A percentile compares a stretch with the other conserved stretches of the same genome.
Evolutionary conservation across 2,329 filamentous ascomycete genomes (phyloP).

Genomic region (Chaetomium globosum): DNA sequence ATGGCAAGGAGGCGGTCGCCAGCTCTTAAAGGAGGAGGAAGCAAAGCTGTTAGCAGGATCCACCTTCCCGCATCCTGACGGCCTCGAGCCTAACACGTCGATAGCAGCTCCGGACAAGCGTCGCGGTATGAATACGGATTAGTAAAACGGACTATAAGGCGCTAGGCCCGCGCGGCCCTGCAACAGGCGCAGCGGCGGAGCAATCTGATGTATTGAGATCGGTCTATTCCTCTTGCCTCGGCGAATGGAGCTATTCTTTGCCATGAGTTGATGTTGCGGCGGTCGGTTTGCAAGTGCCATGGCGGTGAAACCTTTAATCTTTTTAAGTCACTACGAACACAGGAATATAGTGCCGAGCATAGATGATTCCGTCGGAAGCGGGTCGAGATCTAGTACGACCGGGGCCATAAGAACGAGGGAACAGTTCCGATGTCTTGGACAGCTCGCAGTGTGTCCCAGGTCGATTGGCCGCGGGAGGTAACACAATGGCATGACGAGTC

Average conservation of each 20-base stretch:
- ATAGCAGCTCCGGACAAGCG: background rate
- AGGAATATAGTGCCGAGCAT: too few species aligned
- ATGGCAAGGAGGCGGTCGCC: constrained; percentile 40
- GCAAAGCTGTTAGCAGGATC: background rate
- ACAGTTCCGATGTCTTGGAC: background rate
- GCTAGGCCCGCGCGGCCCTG: constrained; percentile 11
- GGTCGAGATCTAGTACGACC: too few species aligned
- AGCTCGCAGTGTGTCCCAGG: background rate
- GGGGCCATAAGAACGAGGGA: background rate
- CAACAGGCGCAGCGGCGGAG: constrained; percentile 20
- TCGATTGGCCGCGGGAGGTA: background rate
- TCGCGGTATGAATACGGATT: constrained; percentile 16
- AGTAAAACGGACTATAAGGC: constrained; percentile 12
- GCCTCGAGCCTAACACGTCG: background rate
- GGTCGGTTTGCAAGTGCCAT: background rate
- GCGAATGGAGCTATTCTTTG: constrained; percentile 25
- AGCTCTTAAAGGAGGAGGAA: constrained; percentile 1
- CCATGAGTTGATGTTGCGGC: background rate
- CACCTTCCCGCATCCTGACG: background rate
- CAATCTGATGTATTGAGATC: constrained; percentile 29
- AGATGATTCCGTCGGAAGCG: too few species aligned
- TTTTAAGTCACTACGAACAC: background rate
- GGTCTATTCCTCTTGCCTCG: constrained; percentile 14
- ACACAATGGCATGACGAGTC: background rate
- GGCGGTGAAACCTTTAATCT: constrained; percentile 1